Evolutionary conservation across 2,329 filamentous ascomycete species (phyloP).

Genomic region (Phoma sp.): DNA sequence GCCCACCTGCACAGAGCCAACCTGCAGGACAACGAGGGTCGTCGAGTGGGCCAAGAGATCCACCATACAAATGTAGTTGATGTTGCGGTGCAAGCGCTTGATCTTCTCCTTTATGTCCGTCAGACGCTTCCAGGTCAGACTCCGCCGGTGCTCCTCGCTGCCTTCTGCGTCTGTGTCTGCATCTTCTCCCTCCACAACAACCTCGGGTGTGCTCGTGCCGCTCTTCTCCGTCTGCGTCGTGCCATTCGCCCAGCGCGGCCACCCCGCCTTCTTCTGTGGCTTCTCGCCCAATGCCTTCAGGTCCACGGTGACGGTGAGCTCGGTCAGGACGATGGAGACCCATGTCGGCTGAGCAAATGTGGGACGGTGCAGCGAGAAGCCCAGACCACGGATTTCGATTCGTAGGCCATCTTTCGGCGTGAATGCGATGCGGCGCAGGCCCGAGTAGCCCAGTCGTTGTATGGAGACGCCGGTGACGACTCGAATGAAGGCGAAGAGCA

Average conservation of each 20-base stretch:
- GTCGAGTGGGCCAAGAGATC: constrained; percentile 87
- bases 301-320: constrained; percentile 84
- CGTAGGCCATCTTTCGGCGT: constrained; percentile 86
- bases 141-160: constrained; percentile 56
- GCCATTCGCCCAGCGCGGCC: constrained; percentile 43
- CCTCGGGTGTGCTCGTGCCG: constrained; percentile 29
- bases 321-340: constrained; percentile 87
- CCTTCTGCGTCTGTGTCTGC: constrained; percentile 51
- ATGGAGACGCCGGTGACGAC: constrained; percentile 94
- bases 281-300: constrained; percentile 64
- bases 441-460: constrained; percentile 91
- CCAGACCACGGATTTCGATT: constrained; percentile 87
- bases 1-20: constrained; percentile 84
- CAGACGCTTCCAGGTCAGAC: constrained; percentile 74
- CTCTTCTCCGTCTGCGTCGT: constrained; percentile 28
- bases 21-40: constrained; percentile 75
- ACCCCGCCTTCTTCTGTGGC: constrained; percentile 37
- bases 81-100: constrained; percentile 83
- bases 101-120: constrained; percentile 81
- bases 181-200: constrained; percentile 9
- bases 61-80: constrained; percentile 87
- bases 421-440: constrained; percentile 87
- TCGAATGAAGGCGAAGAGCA: constrained; percentile 89
- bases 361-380: constrained; percentile 86
- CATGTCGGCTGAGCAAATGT: constrained; percentile 98